phyloP scores from a whole-genome alignment of 495 filamentous ascomycete species.

The Penicillium flavigenum region DNA sequence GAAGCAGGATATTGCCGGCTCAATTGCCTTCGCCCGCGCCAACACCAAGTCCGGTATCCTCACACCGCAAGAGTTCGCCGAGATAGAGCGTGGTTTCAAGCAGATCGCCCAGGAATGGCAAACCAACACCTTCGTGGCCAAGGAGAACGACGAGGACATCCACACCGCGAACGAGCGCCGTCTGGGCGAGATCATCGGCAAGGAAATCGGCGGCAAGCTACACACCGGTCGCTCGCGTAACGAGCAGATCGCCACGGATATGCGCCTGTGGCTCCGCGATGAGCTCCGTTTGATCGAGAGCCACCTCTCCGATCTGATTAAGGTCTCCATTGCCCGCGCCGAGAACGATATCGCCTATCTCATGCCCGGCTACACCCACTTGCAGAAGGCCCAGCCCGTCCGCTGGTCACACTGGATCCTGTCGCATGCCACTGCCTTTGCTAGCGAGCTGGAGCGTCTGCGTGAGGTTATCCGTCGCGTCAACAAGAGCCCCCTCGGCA shows the following conservation, averaged over 20 bases:
- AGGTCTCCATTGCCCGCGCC: constrained; percentile 69
- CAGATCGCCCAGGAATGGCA: constrained; percentile 76
- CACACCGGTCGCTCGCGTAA: constrained; percentile 92
- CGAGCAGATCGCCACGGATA: constrained; percentile 91
- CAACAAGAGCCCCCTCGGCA: constrained; percentile 77
- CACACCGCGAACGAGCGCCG: constrained; percentile 94
- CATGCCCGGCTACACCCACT: constrained; percentile 76
- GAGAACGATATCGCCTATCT: constrained; percentile 72
- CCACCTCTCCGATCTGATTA: constrained; percentile 67
- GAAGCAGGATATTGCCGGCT: constrained; percentile 76
- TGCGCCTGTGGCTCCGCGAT: constrained; percentile 87
- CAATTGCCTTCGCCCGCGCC: constrained; percentile 83
- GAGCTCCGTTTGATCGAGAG: constrained; percentile 71
- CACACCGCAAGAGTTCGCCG: constrained; percentile 67
- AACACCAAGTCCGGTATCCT: constrained; percentile 77
- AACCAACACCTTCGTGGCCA: constrained; percentile 43
- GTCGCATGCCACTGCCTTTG: constrained; percentile 73
- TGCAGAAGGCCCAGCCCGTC: constrained; percentile 89
- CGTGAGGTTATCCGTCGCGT: constrained; percentile 71
- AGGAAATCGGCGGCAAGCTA: constrained; percentile 82
- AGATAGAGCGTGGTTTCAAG: constrained; percentile 72
- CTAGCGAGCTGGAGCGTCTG: constrained; percentile 75
- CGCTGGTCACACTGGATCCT: constrained; percentile 88
- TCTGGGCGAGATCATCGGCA: constrained; percentile 86
- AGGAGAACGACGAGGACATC: constrained; percentile 61